A percentile compares a stretch with the other conserved stretches of the same genome.
Conservation (phyloP, 345 rosid species). For the Gossypium stocksii region DNA sequence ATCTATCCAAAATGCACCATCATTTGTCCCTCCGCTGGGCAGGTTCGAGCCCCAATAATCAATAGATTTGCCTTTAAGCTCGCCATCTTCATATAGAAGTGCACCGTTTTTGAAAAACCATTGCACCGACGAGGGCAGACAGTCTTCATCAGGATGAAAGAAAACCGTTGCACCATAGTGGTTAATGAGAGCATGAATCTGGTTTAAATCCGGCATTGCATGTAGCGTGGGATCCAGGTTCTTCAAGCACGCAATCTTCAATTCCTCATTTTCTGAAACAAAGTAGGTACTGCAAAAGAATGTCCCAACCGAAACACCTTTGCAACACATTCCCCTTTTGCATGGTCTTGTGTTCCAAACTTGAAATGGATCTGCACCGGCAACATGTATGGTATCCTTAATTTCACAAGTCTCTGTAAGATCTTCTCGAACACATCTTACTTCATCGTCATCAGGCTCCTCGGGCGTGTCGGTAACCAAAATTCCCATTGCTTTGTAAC, state of each 20-base stretch:
- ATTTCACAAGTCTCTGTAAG: slow-evolving; percentile 75
- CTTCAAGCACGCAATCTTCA: slow-evolving; percentile 68
- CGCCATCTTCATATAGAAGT: slow-evolving; percentile 45
- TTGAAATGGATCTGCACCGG: slow-evolving; percentile 36
- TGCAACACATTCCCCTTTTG: slow-evolving; percentile 60
- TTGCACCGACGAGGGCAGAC: slow-evolving; percentile 76
- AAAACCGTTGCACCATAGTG: slow-evolving; percentile 80
- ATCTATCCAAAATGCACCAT: slow-evolving; percentile 75
- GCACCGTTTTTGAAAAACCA: slow-evolving; percentile 94
- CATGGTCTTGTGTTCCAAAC: slow-evolving; percentile 68
- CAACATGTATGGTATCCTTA: slow-evolving; percentile 39
- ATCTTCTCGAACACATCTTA: slow-evolving; percentile 75
- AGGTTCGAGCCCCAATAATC: slow-evolving; percentile 53
- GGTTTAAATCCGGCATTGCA: slow-evolving; percentile 80
- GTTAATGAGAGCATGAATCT: slow-evolving; percentile 59
- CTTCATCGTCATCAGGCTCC: slow-evolving; percentile 57
- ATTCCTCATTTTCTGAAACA: slow-evolving; percentile 30
- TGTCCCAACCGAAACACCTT: slow-evolving; percentile 74
- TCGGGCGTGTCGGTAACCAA: slow-evolving; percentile 46
- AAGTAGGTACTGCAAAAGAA: slow-evolving; percentile 60
- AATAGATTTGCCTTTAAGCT: slow-evolving; percentile 42
- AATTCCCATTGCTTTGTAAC: slow-evolving; percentile 81
- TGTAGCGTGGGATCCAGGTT: slow-evolving; percentile 49
- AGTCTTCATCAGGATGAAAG: slow-evolving; percentile 87
- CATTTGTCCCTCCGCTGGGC: slow-evolving; percentile 68